Conservation (phyloP, 2,329 filamentous ascomycete species). For the Cladosporium sphaerospermum region DNA sequence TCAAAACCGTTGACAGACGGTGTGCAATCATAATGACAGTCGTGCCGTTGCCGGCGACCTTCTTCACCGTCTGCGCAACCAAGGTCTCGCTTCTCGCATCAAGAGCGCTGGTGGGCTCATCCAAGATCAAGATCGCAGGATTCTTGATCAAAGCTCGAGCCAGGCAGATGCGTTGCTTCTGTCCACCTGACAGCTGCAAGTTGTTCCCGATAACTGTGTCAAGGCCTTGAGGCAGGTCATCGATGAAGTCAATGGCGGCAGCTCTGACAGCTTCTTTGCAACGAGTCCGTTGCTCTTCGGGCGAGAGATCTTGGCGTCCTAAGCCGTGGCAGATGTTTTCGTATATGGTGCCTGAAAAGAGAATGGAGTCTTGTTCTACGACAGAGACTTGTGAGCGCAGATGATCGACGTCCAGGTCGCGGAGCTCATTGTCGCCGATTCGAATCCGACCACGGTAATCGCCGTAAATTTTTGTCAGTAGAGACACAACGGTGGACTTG, state of each 20-base stretch:
- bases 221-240: conserved; percentile 39
- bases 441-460: conserved; percentile 35
- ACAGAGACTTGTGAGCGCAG: conserved; percentile 39
- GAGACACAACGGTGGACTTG: conserved; percentile 40
- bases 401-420: conserved; percentile 28
- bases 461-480: conserved; percentile 39
- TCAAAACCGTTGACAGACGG: conserved; percentile 68
- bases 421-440: conserved; percentile 36
- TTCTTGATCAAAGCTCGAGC: conserved; percentile 41
- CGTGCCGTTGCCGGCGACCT: conserved; percentile 41
- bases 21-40: conserved; percentile 70
- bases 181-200: conserved; percentile 40
- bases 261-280: conserved; percentile 31
- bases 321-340: conserved; percentile 41
- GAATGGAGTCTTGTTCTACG: conserved; percentile 40
- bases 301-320: conserved; percentile 16
- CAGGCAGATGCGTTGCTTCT: conserved; percentile 42
- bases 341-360: conserved; percentile 40
- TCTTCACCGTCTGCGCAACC: conserved; percentile 39
- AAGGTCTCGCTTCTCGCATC: conserved; percentile 39
- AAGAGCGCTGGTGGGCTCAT: conserved; percentile 42
- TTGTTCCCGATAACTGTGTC: conserved; percentile 40
- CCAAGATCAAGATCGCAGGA: conserved; percentile 41
- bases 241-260: conserved; percentile 40
- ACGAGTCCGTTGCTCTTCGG: conserved; percentile 21